These are phyloP conservation scores for Scalesia atractyloides DNA, from an alignment of 129 eudicot species.

Conservation along the genomic window DNA sequence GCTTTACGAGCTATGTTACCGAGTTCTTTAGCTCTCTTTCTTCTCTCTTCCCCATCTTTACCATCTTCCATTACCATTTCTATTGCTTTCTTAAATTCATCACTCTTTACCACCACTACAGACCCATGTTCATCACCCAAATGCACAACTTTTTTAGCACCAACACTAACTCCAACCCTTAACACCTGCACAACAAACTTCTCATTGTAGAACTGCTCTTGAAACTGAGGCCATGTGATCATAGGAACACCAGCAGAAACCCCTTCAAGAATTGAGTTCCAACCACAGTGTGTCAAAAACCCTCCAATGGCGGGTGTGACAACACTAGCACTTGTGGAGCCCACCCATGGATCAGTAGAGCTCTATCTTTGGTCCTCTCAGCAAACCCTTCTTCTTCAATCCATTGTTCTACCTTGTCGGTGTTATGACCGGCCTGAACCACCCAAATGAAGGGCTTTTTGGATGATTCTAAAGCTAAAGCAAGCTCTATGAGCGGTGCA, in stretches of 20 bases:
- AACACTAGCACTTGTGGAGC: conserved; percentile 19
- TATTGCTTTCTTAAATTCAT: conserved; percentile 33
- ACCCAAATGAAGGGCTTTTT: conserved; percentile 53
- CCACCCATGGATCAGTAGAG: conserved; percentile 28
- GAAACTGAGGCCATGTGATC: conserved; percentile 37
- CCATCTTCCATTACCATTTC: conserved; percentile 31
- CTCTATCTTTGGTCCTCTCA: conserved; percentile 30
- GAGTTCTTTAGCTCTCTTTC: conserved; percentile 36
- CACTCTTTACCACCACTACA: conserved; percentile 29
- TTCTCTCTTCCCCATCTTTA: conserved; percentile 29
- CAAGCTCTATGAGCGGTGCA: conserved; percentile 50
- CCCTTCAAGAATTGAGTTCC: conserved; percentile 27
- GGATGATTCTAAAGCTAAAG: conserved; percentile 54
- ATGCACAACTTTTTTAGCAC: conserved; percentile 23
- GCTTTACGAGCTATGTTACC: conserved; percentile 40
- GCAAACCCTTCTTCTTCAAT: conserved; percentile 13
- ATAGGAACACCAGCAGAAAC: conserved; percentile 23
- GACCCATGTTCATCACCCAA: conserved; percentile 18
- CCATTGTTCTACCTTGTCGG: conserved; percentile 23
- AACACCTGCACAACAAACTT: conserved; percentile 22
- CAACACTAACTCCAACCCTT: conserved; percentile 17
- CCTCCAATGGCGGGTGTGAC: too few species aligned
- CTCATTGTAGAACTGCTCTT: conserved; percentile 27
- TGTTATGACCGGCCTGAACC: background rate
- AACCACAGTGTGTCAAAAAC: conserved; percentile 1